These are phyloP conservation scores for Macrotyloma uniflorum DNA, from an alignment of 306 rosid genomes.

Conservation along the genomic window DNA sequence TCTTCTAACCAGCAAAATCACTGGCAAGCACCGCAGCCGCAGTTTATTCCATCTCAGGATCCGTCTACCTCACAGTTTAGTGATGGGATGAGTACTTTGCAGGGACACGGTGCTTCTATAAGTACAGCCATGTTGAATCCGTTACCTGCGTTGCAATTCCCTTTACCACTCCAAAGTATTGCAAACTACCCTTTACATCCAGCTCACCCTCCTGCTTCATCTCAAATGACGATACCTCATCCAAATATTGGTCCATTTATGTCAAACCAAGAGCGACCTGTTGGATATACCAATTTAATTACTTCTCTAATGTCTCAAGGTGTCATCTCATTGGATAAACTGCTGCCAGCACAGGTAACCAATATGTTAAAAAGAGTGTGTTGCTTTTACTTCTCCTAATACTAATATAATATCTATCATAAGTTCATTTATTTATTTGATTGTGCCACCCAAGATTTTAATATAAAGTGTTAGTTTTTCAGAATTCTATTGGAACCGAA, in stretches of 20 bases:
- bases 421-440: slow-evolving; percentile 28
- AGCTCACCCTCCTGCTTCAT: slow-evolving; percentile 55
- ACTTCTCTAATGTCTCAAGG: slow-evolving; percentile 87
- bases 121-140: slow-evolving; percentile 49
- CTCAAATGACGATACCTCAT: slow-evolving; percentile 49
- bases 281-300: slow-evolving; percentile 63
- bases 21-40: slow-evolving; percentile 52
- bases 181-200: slow-evolving; percentile 58
- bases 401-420: slow-evolving; percentile 48
- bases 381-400: neutral
- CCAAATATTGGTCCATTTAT: slow-evolving; percentile 51
- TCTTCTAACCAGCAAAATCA: slow-evolving; percentile 54
- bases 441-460: neutral
- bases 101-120: slow-evolving; percentile 47
- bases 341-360: slow-evolving; percentile 68
- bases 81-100: slow-evolving; percentile 45
- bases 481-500: slow-evolving; percentile 87
- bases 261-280: slow-evolving; percentile 59
- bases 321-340: slow-evolving; percentile 66
- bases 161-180: slow-evolving; percentile 46
- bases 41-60: slow-evolving; percentile 52
- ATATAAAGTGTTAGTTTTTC: slow-evolving; percentile 31
- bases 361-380: neutral
- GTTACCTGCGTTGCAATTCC: slow-evolving; percentile 48
- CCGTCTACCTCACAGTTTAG: slow-evolving; percentile 45